Evolutionary conservation across 345 rosid genomes (phyloP), one percentile per base, ranked within the genome.

Genomic region (Diplotaxis tenuifolia): DNA sequence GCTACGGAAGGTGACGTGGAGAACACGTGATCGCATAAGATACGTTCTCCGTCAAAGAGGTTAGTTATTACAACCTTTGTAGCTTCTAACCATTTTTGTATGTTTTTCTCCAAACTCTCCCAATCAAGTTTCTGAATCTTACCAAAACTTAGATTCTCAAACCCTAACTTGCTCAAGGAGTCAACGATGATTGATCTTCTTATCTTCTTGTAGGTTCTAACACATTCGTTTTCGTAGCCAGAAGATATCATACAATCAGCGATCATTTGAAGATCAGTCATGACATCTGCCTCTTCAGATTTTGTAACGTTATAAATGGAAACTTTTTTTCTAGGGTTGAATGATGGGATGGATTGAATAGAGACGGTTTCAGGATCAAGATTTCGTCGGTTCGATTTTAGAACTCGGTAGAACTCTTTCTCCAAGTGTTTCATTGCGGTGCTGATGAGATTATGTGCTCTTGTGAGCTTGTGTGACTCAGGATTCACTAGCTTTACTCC

Each of bases 231-330:
- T 14, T 81, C 83, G 32, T 87, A 87, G 3, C 99, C 99, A 0
- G 86, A 74, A 6, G 78, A 59, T 54, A 95, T 87, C 99, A 95
- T 95, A 75, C 99, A 90, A 18, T 95, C 96, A 4, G 96, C 96
- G 10, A 95, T 87, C 45, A 85, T 70, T 70, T 78, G 84, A 63
- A 95, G 77, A 68, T 92, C 93, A 6, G 84, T 76, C 91, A 96
- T 86, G 9, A 79, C 87, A 18, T 81, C 67, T 4, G 70, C 40
- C 12, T 70, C 62, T 72, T 76, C 68, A 49, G 81, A 57, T 27
- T 21, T 76, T 7, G 76, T 80, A 12, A 62, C 71, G 14, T 83
- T 70, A 0, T 45, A 70, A 4, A 32, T 27, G 0, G 40, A 59
- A 3, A 42, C 28, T 31, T 77, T 65, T 0, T 67, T 71, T 4